Conservation (phyloP, 2,329 filamentous ascomycete species). For the Hypoxylon sp. region DNA sequence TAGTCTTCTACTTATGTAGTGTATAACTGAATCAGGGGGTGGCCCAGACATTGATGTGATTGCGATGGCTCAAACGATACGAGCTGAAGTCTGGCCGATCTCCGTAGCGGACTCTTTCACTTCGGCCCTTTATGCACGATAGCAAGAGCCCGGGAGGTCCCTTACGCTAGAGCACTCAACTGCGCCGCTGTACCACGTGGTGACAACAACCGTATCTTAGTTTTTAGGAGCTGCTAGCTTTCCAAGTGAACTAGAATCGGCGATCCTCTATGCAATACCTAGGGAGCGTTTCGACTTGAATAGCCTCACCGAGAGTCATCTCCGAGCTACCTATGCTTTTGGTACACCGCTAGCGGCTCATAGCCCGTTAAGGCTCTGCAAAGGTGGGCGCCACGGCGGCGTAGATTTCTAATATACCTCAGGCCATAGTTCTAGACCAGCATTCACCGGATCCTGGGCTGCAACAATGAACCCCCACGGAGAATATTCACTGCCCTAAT, state of each 20-base stretch:
- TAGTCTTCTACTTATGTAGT: neutral
- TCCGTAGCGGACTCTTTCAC: neutral
- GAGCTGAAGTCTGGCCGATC: constrained; percentile 2
- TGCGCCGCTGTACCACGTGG: constrained; percentile 19
- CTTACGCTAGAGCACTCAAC: constrained; percentile 14
- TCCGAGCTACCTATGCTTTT: neutral
- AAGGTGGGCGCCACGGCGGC: neutral
- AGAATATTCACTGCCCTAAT: constrained; percentile 12
- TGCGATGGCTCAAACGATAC: neutral
- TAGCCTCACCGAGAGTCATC: constrained; percentile 5
- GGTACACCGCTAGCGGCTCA: neutral
- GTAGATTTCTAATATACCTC: constrained; percentile 7
- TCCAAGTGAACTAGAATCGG: neutral
- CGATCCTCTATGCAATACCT: constrained; percentile 4
- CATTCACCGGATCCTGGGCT: neutral
- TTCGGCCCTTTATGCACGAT: constrained; percentile 12
- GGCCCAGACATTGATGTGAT: neutral
- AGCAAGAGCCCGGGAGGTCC: neutral
- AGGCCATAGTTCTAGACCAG: constrained; percentile 19
- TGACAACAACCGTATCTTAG: neutral
- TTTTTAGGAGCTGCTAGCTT: constrained; percentile 1
- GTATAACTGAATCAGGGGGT: neutral
- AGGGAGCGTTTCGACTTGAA: constrained; percentile 1
- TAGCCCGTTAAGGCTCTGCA: neutral
- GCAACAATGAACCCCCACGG: constrained; percentile 19